These are phyloP conservation scores for Nannizziopsis barbatae DNA, from an alignment of 2,329 filamentous ascomycete species.

Conservation along the genomic window DNA sequence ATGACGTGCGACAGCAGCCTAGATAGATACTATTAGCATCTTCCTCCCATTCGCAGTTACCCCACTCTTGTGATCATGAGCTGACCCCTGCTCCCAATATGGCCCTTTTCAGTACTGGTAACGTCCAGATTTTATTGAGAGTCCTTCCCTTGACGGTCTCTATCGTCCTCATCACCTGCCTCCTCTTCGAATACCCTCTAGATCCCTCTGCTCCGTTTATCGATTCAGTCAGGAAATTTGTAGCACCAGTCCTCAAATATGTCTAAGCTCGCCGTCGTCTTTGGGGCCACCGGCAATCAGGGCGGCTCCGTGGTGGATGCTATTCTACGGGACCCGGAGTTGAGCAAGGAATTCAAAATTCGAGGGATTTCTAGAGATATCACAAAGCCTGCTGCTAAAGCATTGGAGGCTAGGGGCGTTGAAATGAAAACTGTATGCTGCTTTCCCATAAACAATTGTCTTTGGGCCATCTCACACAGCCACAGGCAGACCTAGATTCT, in stretches of 20 bases:
- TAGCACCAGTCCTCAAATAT: slow-evolving; percentile 3
- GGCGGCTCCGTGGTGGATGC: slow-evolving; percentile 39
- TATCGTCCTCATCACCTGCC: not conserved
- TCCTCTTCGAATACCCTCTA: slow-evolving; percentile 6
- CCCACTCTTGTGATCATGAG: too few species aligned
- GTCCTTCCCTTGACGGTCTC: slow-evolving; percentile 4
- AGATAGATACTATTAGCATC: too few species aligned
- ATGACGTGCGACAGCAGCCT: too few species aligned
- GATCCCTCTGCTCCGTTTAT: not conserved
- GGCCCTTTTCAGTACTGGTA: slow-evolving; percentile 69
- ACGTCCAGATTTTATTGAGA: not conserved
- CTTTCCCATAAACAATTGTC: slow-evolving; percentile 8
- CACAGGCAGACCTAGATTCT: slow-evolving; percentile 33
- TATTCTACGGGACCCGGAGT: slow-evolving; percentile 36
- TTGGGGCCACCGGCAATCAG: slow-evolving; percentile 45
- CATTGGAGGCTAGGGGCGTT: slow-evolving; percentile 23
- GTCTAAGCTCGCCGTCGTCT: slow-evolving; percentile 32
- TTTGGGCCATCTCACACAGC: not conserved
- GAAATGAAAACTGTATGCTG: slow-evolving; percentile 17
- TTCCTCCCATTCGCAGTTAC: too few species aligned
- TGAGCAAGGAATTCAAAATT: slow-evolving; percentile 40
- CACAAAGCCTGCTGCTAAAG: slow-evolving; percentile 23
- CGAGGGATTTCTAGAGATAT: slow-evolving; percentile 43
- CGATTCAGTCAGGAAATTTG: not conserved
- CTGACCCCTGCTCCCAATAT: slow-evolving; percentile 38